Base-by-base conservation (phyloP, 73 alveolate genomes). In the Paramecium sonneborni region DNA sequence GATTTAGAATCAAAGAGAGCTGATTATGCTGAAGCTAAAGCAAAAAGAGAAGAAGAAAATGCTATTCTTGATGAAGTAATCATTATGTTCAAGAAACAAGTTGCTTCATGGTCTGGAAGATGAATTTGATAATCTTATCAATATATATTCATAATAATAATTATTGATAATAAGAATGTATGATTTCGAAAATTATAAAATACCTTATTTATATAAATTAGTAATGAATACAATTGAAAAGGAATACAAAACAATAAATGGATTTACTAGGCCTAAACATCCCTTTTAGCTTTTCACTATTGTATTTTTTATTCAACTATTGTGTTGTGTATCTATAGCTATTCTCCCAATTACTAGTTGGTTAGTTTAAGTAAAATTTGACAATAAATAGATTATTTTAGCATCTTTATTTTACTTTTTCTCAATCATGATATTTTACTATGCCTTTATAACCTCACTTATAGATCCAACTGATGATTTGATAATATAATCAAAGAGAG, bases 41-140 rank as follows among this genome's bases (percentile, higher is more conserved):
- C 90, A 21, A 79, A 79, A 46, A 79, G 90, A 79, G 44, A 43
- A 12, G 90, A 79, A 20, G 90, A 79, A 21, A 79, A 79, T 46
- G 90, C 90, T 6, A 79, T 79, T 24, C 76, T 79, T 24, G 69
- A 79, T 43, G 90, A 79, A 23, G 90, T 79, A 12, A 79, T 79
- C 57, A 44, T 46, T 2, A 79, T 79, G 74, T 79, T 79, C 90
- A 79, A 79, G 74, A 79, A 79, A 79, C 18, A 79, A 79, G 90
- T 79, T 11, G 90, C 90, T 46, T 79, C 90, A 79, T 79, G 90
- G 90, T 41, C 76, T 46, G 90, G 90, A 43, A 79, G 90, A 79
- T 79, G 90, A 79, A n/a, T 74, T 32, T 30, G 39, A 67, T 67
- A 32, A 74, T 74, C 56, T 32, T 28, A 34, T 37, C 32, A 74